Base-by-base conservation (phyloP, 495 filamentous ascomycete genomes). In the Penicillium pulvis region DNA sequence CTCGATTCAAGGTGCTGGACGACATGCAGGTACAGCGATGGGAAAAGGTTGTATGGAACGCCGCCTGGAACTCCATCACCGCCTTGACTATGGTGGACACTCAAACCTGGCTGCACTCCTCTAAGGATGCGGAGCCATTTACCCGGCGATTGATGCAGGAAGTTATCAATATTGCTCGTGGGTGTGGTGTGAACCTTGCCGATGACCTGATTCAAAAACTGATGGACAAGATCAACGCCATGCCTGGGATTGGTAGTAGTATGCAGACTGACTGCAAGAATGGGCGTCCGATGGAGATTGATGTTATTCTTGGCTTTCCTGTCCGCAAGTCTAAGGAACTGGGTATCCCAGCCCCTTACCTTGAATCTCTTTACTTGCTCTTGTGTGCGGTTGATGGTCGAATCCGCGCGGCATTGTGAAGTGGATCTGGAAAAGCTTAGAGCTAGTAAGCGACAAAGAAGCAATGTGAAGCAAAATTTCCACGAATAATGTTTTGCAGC, bases 11-110 rank as follows among this genome's bases (percentile, higher is more conserved):
- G 14, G 55, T 79, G 11, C 56, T 73, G 7, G 71, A 73, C 0
- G 72, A 79, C 45, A 77, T 84, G 45, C 81, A 83, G 36, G 62
- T 63, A 42, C 68, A 73, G 51, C 75, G 79, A 48, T 84, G 81
- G 81, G 74, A 79, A 41, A 84, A 84, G 54, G 76, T 81, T 11
- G 76, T 82, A 12, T 83, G 80, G 79, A 84, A 84, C 56, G 79
- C 62, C 10, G 80, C 80, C 0, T 83, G 80, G 80, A 84, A 83
- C 61, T 75, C 79, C 0, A 36, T 82, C 19, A 84, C 80, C 0
- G 71, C 81, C 0, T 57, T 83, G n/a, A 83, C 81, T 0, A 54
- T 72, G 61, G 63, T 81, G n/a, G 79, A 83, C 55, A 80, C 78
- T 0, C 70, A 76, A 16, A 65, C 71, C 2, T 84, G 79, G 79